phyloP scores from a whole-genome alignment of 2,329 filamentous ascomycete genomes.

The Zasmidium angulare region DNA sequence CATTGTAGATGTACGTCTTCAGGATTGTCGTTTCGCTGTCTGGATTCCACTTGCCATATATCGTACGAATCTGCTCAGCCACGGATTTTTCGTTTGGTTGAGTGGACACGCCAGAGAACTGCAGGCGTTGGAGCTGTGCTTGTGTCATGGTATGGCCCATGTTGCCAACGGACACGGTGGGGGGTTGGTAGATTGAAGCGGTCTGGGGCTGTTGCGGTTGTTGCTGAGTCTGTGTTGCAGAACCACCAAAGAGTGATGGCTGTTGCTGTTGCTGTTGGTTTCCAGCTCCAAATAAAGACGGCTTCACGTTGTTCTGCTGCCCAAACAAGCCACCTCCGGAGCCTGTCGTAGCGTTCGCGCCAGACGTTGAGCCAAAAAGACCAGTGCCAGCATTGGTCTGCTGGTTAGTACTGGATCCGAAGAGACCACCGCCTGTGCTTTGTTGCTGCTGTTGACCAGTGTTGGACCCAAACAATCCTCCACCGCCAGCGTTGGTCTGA shows the following conservation, averaged over 20 bases:
- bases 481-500: slow-evolving; percentile 23
- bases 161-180: slow-evolving; percentile 22
- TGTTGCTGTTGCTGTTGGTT: slow-evolving; percentile 8
- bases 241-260: slow-evolving; percentile 15
- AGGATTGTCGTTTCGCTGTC: slow-evolving; percentile 59
- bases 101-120: slow-evolving; percentile 24
- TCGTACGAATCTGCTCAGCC: slow-evolving; percentile 68
- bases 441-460: slow-evolving; percentile 5
- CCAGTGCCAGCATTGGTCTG: slow-evolving; percentile 7
- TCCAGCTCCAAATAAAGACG: no score
- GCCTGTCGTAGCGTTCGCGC: background rate
- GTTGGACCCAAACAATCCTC: slow-evolving; percentile 8
- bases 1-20: slow-evolving; percentile 85
- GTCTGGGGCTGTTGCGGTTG: slow-evolving; percentile 25
- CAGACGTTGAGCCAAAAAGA: slow-evolving; percentile 9
- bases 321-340: background rate
- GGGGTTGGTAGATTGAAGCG: slow-evolving; percentile 20
- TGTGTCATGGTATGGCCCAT: slow-evolving; percentile 25
- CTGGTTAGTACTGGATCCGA: slow-evolving; percentile 17
- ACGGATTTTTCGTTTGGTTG: slow-evolving; percentile 64
- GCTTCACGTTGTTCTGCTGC: no score
- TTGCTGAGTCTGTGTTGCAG: slow-evolving; percentile 31
- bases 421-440: slow-evolving; percentile 17
- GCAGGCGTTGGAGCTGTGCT: slow-evolving; percentile 28
- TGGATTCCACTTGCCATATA: slow-evolving; percentile 74